Percentiles rank a stretch among this genome's conserved stretches.
These are phyloP conservation scores for Tetracladium maxilliforme DNA, from an alignment of 2,329 filamentous ascomycete genomes.

Conservation along the genomic window DNA sequence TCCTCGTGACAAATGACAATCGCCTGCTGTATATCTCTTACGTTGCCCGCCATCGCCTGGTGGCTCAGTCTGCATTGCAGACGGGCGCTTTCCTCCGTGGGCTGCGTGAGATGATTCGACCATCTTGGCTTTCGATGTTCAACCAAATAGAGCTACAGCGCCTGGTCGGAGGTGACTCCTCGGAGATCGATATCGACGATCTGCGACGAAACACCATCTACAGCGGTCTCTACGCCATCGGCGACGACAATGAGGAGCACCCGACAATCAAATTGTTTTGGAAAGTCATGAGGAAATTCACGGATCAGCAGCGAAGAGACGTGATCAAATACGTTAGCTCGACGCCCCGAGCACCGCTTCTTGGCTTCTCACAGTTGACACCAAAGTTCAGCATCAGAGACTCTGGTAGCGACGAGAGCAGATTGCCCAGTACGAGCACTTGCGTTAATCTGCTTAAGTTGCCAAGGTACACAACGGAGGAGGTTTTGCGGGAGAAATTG, in stretches of 20 bases:
- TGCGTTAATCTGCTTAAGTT: conserved; percentile 93
- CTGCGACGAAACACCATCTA: conserved; percentile 74
- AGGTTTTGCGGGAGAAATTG: conserved; percentile 60
- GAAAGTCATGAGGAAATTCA: conserved; percentile 67
- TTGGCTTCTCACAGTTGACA: conserved; percentile 77
- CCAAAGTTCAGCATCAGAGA: conserved; percentile 86
- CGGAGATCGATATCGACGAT: conserved; percentile 77
- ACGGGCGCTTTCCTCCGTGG: conserved; percentile 80
- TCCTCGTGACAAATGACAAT: conserved; percentile 79
- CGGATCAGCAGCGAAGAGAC: conserved; percentile 64
- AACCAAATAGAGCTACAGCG: conserved; percentile 92
- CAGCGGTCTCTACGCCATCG: conserved; percentile 75
- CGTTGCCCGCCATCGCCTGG: conserved; percentile 75
- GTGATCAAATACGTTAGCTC: conserved; percentile 94
- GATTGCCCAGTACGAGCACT: conserved; percentile 85
- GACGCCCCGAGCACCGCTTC: conserved; percentile 74
- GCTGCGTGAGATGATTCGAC: conserved; percentile 75
- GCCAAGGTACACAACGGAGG: conserved; percentile 59
- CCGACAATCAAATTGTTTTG: conserved; percentile 79
- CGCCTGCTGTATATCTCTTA: conserved; percentile 88
- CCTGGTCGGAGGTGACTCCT: conserved; percentile 76
- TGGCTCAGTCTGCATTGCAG: conserved; percentile 65
- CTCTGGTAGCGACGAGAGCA: conserved; percentile 56
- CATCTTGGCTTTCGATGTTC: conserved; percentile 95
- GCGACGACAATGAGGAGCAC: conserved; percentile 80